Percentiles rank a stretch among this genome's conserved stretches.
phyloP scores from a whole-genome alignment of 352 stramenopile genomes.

The Elongisporangium senticosum region DNA sequence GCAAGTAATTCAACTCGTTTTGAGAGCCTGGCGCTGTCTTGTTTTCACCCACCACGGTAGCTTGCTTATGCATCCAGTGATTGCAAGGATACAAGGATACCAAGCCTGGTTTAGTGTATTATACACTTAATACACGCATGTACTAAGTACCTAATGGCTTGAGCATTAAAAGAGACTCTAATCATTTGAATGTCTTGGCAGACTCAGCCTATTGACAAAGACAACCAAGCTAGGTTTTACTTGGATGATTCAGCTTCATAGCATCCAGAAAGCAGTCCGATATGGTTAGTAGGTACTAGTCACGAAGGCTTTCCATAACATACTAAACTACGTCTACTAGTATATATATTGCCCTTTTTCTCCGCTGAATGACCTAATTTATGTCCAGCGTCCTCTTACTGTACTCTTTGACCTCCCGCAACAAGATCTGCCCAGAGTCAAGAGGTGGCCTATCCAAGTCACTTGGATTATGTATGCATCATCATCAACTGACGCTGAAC shows the following conservation, averaged over 20 bases:
- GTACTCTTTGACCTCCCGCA: background rate
- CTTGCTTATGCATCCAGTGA: background rate
- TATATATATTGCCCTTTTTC: background rate
- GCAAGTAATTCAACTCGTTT: background rate
- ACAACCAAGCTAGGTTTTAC: too few species aligned
- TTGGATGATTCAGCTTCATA: too few species aligned
- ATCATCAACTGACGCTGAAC: background rate
- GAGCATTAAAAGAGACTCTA: too few species aligned
- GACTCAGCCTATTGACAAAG: too few species aligned
- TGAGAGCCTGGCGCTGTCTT: background rate
- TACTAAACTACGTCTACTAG: background rate
- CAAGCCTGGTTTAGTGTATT: too few species aligned
- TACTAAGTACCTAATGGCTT: too few species aligned
- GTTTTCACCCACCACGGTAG: background rate
- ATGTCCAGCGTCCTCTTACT: background rate
- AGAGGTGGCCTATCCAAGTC: background rate
- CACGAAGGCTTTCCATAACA: background rate
- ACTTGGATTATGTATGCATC: background rate
- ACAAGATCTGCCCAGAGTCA: background rate
- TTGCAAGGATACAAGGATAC: too few species aligned
- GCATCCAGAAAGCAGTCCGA: too few species aligned
- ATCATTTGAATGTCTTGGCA: too few species aligned
- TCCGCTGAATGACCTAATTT: background rate
- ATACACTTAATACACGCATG: too few species aligned
- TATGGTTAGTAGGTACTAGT: too few species aligned